phyloP scores from a whole-genome alignment of 2,329 filamentous ascomycete species.

The Fusarium nelsonii region DNA sequence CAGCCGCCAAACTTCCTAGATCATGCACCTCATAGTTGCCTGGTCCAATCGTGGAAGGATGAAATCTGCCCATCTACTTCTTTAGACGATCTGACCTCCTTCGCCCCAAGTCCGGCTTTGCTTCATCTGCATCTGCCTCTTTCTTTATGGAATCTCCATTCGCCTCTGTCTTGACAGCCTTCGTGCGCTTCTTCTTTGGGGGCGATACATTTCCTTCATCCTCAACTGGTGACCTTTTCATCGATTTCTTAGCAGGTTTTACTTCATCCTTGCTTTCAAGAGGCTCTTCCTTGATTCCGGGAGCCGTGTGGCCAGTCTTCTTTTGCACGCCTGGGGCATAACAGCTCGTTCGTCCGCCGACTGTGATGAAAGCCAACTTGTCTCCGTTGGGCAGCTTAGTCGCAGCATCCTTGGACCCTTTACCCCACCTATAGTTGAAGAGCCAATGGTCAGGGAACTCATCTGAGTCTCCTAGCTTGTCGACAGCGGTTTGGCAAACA shows the following conservation, averaged over 20 bases:
- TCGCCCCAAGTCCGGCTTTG: conserved; percentile 30
- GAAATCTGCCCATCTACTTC: conserved; percentile 23
- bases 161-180: conserved; percentile 40
- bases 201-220: conserved; percentile 45
- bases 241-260: conserved; percentile 46
- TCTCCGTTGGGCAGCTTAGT: conserved; percentile 83
- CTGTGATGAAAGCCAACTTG: conserved; percentile 86
- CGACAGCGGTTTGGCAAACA: conserved; percentile 84
- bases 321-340: conserved; percentile 88
- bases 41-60: not conserved
- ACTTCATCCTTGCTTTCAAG: conserved; percentile 47
- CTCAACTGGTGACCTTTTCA: conserved; percentile 41
- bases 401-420: conserved; percentile 80
- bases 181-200: conserved; percentile 42
- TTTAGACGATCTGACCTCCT: conserved; percentile 44
- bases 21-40: not conserved
- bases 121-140: conserved; percentile 18
- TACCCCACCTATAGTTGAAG: conserved; percentile 89
- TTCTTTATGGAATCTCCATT: conserved; percentile 42
- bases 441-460: conserved; percentile 90
- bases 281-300: conserved; percentile 59
- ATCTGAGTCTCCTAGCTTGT: conserved; percentile 82
- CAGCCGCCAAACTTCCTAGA: not conserved
- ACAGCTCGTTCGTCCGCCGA: conserved; percentile 91
- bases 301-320: conserved; percentile 68